Evolutionary conservation across 2,329 filamentous ascomycete species (phyloP).

Genomic region (Botrytis galanthina): DNA sequence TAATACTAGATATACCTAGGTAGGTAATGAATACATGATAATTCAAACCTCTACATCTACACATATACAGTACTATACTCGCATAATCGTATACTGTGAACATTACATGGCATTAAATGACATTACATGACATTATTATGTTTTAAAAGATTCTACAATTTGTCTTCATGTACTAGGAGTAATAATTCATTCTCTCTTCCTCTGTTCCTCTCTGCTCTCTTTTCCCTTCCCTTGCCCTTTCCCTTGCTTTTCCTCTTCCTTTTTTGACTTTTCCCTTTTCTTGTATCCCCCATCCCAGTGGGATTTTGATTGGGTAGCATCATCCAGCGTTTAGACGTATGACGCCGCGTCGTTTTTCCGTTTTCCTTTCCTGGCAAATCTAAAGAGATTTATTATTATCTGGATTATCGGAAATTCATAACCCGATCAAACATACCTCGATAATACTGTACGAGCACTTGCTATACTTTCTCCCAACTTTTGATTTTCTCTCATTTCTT

Average conservation of each 20-base stretch:
- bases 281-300: background rate
- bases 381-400: background rate
- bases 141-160: background rate
- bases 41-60: background rate
- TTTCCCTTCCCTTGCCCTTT: no score
- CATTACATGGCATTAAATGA: no score
- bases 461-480: background rate
- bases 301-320: slow-evolving; percentile 4
- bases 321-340: slow-evolving; percentile 10
- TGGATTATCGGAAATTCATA: background rate
- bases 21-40: background rate
- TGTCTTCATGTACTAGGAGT: background rate
- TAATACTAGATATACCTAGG: no score
- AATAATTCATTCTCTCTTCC: background rate
- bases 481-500: background rate
- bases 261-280: background rate
- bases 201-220: background rate
- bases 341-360: slow-evolving; percentile 2
- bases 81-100: background rate
- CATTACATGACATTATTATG: background rate
- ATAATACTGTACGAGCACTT: background rate
- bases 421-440: background rate
- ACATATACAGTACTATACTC: background rate
- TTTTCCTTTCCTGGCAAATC: slow-evolving; percentile 9
- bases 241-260: background rate